Conservation (phyloP, 176 grass and related monocot species). For the Zea luxurians region DNA sequence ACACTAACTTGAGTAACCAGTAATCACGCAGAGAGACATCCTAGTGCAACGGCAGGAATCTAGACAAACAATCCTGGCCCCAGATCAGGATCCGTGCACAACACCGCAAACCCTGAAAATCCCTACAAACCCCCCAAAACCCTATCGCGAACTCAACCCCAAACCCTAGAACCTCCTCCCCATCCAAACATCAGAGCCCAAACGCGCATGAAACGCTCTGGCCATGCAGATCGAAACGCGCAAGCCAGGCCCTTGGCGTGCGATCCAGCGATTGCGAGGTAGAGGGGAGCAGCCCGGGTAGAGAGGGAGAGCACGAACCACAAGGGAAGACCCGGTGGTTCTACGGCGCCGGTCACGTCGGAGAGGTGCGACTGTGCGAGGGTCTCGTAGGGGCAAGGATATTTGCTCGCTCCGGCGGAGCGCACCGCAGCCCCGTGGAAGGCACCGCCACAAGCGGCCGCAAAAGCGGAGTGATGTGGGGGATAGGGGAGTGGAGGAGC, state of each 20-base stretch:
- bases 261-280: background rate
- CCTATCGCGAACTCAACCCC: slow-evolving; percentile 11
- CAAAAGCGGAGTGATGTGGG: slow-evolving; percentile 43
- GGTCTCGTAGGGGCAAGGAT: background rate
- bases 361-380: background rate
- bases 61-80: background rate
- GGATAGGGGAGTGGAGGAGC: slow-evolving; percentile 24
- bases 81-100: slow-evolving; percentile 39
- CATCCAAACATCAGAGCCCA: background rate
- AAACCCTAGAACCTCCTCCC: background rate
- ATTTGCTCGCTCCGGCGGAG: slow-evolving; percentile 10
- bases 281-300: background rate
- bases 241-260: background rate
- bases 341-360: slow-evolving; percentile 17
- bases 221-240: slow-evolving; percentile 18
- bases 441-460: slow-evolving; percentile 39
- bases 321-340: background rate
- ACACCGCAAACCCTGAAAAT: slow-evolving; percentile 9
- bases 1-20: slow-evolving; percentile 9
- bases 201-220: background rate
- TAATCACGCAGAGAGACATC: slow-evolving; percentile 12
- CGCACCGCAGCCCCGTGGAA: slow-evolving; percentile 25
- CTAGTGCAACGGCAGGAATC: background rate
- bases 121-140: slow-evolving; percentile 31
- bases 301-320: slow-evolving; percentile 36